A percentile compares a stretch with the other conserved stretches of the same genome.
Evolutionary conservation across 208 protist species (phyloP).

Genomic region (Leishmania amazonensis): DNA sequence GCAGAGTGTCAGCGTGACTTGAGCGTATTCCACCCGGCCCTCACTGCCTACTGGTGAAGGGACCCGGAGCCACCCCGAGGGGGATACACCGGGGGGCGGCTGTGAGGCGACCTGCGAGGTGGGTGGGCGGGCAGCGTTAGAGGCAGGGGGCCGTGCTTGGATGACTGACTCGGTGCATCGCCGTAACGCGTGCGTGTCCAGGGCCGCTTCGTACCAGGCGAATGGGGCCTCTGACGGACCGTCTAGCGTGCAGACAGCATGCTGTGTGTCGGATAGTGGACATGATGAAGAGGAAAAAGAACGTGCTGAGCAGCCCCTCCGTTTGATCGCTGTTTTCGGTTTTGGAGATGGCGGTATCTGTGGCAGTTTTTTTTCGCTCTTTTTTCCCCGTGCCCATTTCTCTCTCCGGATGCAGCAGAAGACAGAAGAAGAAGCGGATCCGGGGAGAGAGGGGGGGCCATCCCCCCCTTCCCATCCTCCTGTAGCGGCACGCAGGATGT

Average conservation of each 20-base stretch:
- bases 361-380: background rate
- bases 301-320: background rate
- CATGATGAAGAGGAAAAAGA: background rate
- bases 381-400: too few species aligned
- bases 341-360: background rate
- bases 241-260: background rate
- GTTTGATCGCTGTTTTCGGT: background rate
- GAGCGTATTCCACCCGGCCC: background rate
- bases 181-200: background rate
- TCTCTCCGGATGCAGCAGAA: too few species aligned
- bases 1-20: background rate
- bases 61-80: background rate
- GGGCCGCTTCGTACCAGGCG: background rate
- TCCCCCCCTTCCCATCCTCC: too few species aligned
- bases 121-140: background rate
- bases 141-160: background rate
- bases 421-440: too few species aligned
- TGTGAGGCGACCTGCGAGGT: background rate
- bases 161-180: background rate
- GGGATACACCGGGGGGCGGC: background rate
- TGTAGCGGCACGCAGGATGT: too few species aligned
- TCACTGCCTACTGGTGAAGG: background rate
- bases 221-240: background rate
- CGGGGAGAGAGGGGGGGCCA: too few species aligned
- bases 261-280: too few species aligned